Base-by-base conservation (phyloP, 108 stramenopile species). In the Pseudonitzschia multiseries region DNA sequence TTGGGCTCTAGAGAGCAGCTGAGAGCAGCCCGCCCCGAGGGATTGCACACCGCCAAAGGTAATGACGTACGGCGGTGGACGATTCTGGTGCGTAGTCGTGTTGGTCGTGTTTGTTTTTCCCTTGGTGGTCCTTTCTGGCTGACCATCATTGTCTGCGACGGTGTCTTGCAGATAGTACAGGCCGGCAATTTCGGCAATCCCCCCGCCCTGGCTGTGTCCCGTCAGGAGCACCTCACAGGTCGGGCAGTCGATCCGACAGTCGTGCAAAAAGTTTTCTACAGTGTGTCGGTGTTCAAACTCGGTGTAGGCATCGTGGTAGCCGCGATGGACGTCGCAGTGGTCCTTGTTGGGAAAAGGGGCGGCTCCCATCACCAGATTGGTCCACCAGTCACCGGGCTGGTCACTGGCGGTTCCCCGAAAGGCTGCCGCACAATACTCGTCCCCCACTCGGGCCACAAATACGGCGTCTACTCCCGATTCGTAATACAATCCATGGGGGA, bases 341-440 rank as follows among this genome's bases (percentile, higher is more conserved):
- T 57, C 18, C 46, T 18, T 10, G 9, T n/a, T 36, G 3, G 17
- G 20, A 33, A 62, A 13, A n/a, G 14, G 27, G n/a, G 40, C 32
- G 29, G n/a, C 18, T 13, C 14, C 8, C 12, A 29, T 40, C 28
- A 28, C 5, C 32, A 33, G 18, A 40, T 29, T 17, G 29, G 27
- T 28, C 61, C 14, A 31, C 29, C 29, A 27, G 29, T 31, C 15
- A 14, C 6, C 10, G 14, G 15, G 20, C 57, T 18, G 14, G 5
- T 4, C 8, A 3, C 12, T 15, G 5, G 36, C 6, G n/a, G 61
- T 62, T 14, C 61, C 61, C 32, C 61, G 36, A 40, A 62, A 62
- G 20, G 61, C 61, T 9, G n/a, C 61, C n/a, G 61, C 61, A 20
- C 61, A 62, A 40, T 62, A 62, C 13, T 62, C 32, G 36, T 40